A percentile compares a stretch with the other conserved stretches of the same genome.
These are phyloP conservation scores for Phytophthora agathidicida DNA, from an alignment of 352 stramenopile genomes.

Conservation along the genomic window DNA sequence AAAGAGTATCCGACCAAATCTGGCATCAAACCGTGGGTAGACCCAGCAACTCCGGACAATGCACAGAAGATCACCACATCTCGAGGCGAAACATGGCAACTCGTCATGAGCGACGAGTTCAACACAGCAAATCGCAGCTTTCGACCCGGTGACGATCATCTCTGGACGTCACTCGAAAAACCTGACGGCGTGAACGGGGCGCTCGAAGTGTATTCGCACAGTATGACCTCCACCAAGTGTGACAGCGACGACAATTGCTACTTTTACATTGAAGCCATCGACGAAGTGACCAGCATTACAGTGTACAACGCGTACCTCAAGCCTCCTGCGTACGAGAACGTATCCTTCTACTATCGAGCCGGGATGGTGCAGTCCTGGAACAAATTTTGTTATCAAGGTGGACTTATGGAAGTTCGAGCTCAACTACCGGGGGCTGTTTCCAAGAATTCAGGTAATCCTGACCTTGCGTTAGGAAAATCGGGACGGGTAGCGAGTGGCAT, in stretches of 20 bases:
- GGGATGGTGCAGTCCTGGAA: constrained; percentile 94
- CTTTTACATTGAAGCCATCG: constrained; percentile 56
- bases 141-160: constrained; percentile 88
- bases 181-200: constrained; percentile 92
- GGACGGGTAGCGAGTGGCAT: constrained; percentile 52
- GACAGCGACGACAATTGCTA: constrained; percentile 57
- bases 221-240: constrained; percentile 72
- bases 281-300: constrained; percentile 40
- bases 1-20: constrained; percentile 51
- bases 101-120: constrained; percentile 96
- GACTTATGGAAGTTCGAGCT: constrained; percentile 90
- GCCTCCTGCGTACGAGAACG: constrained; percentile 46
- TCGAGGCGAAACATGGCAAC: constrained; percentile 49
- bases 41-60: constrained; percentile 46
- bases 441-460: constrained; percentile 49
- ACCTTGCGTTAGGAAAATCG: constrained; percentile 31
- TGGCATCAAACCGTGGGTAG: constrained; percentile 50
- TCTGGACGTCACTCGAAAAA: constrained; percentile 94
- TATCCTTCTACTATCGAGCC: constrained; percentile 54
- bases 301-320: constrained; percentile 58
- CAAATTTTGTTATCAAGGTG: constrained; percentile 95
- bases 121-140: constrained; percentile 87
- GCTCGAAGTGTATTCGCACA: constrained; percentile 93
- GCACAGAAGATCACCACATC: constrained; percentile 38
- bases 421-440: constrained; percentile 88